These are phyloP conservation scores for Sclerotinia subarctica DNA, from an alignment of 2,329 filamentous ascomycete species.

Conservation along the genomic window DNA sequence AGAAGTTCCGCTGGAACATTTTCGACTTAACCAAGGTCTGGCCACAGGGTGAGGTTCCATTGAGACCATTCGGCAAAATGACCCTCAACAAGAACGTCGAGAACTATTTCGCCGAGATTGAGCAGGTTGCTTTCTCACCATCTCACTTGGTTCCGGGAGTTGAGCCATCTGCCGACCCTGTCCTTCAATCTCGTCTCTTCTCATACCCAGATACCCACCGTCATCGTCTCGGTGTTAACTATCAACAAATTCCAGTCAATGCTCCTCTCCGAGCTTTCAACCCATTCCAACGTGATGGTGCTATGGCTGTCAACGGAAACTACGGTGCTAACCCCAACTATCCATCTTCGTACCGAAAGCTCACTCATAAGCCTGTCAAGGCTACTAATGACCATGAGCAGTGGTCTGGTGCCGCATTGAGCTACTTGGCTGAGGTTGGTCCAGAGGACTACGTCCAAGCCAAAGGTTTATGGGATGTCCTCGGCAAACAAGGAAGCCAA, in stretches of 20 bases:
- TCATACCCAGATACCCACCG: constrained; percentile 66
- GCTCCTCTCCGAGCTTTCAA: constrained; percentile 51
- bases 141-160: constrained; percentile 64
- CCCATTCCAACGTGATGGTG: constrained; percentile 71
- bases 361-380: constrained; percentile 46
- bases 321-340: constrained; percentile 61
- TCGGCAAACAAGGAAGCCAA: constrained; percentile 49
- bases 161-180: constrained; percentile 67
- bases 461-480: constrained; percentile 39
- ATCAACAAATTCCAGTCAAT: constrained; percentile 55
- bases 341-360: constrained; percentile 47
- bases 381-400: constrained; percentile 46
- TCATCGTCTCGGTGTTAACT: constrained; percentile 55
- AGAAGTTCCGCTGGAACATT: constrained; percentile 59
- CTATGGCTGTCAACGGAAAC: constrained; percentile 66
- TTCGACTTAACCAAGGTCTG: constrained; percentile 70
- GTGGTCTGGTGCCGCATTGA: constrained; percentile 47
- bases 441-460: constrained; percentile 39
- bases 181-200: constrained; percentile 67
- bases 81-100: constrained; percentile 62
- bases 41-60: constrained; percentile 61
- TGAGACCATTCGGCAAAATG: constrained; percentile 58
- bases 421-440: constrained; percentile 44
- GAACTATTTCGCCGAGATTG: constrained; percentile 64
- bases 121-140: constrained; percentile 68